These are phyloP conservation scores for Diaporthe sp. DNA, from an alignment of 2,329 filamentous ascomycete species.

Conservation along the genomic window DNA sequence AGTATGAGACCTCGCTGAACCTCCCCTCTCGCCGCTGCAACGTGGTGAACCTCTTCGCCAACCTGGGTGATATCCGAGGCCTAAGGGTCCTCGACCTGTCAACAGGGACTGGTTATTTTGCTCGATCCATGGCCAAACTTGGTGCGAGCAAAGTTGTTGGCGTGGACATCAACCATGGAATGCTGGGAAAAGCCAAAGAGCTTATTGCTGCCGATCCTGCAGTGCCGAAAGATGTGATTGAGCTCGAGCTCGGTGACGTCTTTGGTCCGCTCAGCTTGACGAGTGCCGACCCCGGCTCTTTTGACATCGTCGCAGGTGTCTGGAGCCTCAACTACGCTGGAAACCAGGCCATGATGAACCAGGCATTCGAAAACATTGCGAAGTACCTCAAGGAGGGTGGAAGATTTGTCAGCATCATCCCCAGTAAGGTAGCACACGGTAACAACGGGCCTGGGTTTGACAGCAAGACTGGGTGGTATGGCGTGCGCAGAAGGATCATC, in stretches of 20 bases:
- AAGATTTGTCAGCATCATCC: background rate
- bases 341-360: background rate
- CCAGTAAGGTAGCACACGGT: background rate
- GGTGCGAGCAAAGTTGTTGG: background rate
- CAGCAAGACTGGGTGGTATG: background rate
- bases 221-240: background rate
- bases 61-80: background rate
- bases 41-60: background rate
- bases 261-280: background rate
- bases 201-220: background rate
- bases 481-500: background rate
- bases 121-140: background rate
- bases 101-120: background rate
- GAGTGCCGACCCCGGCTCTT: background rate
- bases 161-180: conserved; percentile 6
- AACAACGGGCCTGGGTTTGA: background rate
- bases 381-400: conserved; percentile 1
- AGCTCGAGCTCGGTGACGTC: conserved; percentile 1
- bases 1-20: background rate
- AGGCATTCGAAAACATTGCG: background rate
- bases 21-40: conserved; percentile 13
- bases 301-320: background rate
- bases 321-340: conserved; percentile 21
- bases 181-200: conserved; percentile 3
- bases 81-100: background rate